Conservation (phyloP, 2,329 filamentous ascomycete genomes). For the Alternaria triticina region DNA sequence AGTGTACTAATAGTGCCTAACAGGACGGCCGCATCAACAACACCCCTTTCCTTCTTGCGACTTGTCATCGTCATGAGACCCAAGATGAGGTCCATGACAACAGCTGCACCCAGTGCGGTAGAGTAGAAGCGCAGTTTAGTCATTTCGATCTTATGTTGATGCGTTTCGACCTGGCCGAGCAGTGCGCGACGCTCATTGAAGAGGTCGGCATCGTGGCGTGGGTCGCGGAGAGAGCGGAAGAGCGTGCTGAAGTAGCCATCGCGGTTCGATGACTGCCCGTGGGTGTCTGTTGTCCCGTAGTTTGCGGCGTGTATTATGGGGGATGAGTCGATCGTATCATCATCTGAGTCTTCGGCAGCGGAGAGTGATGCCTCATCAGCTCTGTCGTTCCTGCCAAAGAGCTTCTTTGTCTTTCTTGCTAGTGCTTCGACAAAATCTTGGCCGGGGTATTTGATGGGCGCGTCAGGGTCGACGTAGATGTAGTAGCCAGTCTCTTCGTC, state of each 20-base stretch:
- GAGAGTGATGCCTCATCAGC: constrained; percentile 33
- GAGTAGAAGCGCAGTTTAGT: constrained; percentile 51
- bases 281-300: constrained; percentile 52
- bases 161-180: constrained; percentile 35
- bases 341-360: constrained; percentile 55
- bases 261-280: constrained; percentile 2
- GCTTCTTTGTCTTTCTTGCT: constrained; percentile 27
- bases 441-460: constrained; percentile 66
- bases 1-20: constrained; percentile 72
- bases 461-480: constrained; percentile 77
- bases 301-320: constrained; percentile 48
- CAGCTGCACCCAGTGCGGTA: constrained; percentile 63
- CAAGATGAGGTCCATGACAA: constrained; percentile 69
- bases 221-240: constrained; percentile 34
- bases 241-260: constrained; percentile 42
- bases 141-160: constrained; percentile 43
- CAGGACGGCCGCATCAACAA: constrained; percentile 76
- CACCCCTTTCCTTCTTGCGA: constrained; percentile 68
- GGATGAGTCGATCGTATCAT: constrained; percentile 55
- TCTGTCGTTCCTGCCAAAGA: constrained; percentile 32
- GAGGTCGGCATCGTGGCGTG: constrained; percentile 53
- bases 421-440: constrained; percentile 63
- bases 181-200: constrained; percentile 57
- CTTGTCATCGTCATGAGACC: constrained; percentile 72
- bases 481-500: constrained; percentile 67